Base-by-base conservation (phyloP, 2,329 filamentous ascomycete genomes). In the Penicillium vulpinum region DNA sequence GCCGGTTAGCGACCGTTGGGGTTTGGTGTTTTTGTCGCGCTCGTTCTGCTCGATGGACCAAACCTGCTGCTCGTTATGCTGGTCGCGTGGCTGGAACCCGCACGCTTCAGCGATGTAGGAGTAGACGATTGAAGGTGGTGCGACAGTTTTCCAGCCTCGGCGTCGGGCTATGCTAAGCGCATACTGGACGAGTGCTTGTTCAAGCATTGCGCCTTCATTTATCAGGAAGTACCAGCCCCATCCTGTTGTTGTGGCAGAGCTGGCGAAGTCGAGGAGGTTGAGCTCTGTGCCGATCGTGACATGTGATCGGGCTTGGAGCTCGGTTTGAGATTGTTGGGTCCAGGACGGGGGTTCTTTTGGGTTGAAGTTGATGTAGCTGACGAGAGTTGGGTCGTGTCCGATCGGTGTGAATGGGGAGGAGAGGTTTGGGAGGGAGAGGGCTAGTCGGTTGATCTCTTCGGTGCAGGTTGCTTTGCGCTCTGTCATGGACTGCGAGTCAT, bases 191-290 rank as follows among this genome's bases (percentile, higher is more conserved):
- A 99, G 83, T 0, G 94, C 94, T 71, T 97, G 93, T 76, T 99
- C 94, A n/a, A 99, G 83, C 73, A 94, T 85, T 0, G 92, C 92
- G 9, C 87, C 94, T 69, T 96, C 92, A 70, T 93, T 91, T n/a
- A 91, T 81, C 11, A 99, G 85, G 75, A 92, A 97, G 78, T 99
- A 99, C 91, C 92, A 99, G 1, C 94, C 94, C 93, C 93, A 99
- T 36, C 94, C 94, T 4, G 88, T 90, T 1, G 91, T 88, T n/a
- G 84, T 86, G 2, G 88, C 88, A 5, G 92, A 91, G 57, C 84
- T 87, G 5, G 88, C 81, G 70, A 99, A 97, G 77, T 99, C 93
- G 50, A 99, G 81, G n/a, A 99, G 82, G 33, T 88, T 87, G n/a
- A 99, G 84, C 69, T 92, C 85, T 5, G 86, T 81, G 31, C 94